phyloP scores from a whole-genome alignment of 805 yeast species.

The Tetrapisispora namnaoensis region DNA sequence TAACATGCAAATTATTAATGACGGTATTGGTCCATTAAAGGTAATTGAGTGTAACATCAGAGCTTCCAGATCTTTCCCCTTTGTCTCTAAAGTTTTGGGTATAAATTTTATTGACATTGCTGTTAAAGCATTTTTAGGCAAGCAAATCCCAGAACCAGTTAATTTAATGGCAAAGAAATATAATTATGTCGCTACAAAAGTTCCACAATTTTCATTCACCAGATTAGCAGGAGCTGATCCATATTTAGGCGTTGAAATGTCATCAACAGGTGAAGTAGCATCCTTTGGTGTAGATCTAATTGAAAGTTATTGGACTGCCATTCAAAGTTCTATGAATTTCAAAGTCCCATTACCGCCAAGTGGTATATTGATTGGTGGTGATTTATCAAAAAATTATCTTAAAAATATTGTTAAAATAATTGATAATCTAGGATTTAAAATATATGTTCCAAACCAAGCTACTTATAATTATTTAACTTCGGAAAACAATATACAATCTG shows the following conservation, averaged over 20 bases:
- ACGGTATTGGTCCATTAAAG: constrained; percentile 63
- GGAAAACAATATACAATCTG: constrained; percentile 28
- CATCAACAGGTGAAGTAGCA: constrained; percentile 98
- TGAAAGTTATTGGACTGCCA: constrained; percentile 97
- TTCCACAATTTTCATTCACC: constrained; percentile 97
- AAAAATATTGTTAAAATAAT: constrained; percentile 65
- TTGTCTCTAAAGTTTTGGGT: constrained; percentile 94
- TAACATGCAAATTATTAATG: constrained; percentile 94
- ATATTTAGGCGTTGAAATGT: constrained; percentile 97
- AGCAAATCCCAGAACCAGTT: constrained; percentile 63
- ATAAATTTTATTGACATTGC: constrained; percentile 92
- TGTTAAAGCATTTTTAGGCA: constrained; percentile 71
- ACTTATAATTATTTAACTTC: constrained; percentile 61
- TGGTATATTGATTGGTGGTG: constrained; percentile 93
- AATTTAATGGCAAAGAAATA: constrained; percentile 71
- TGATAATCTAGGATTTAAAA: constrained; percentile 62
- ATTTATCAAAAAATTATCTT: constrained; percentile 43
- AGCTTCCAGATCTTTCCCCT: constrained; percentile 98
- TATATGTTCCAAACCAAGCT: constrained; percentile 63
- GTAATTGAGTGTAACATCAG: constrained; percentile 98
- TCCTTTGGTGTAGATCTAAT: constrained; percentile 78
- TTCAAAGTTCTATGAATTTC: constrained; percentile 96
- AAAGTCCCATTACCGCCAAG: constrained; percentile 83
- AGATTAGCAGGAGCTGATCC: constrained; percentile 99
- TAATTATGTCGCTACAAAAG: constrained; percentile 89